These are phyloP conservation scores for Lentinus polychrous DNA, from an alignment of 1,284 basidiomycete genomes.

Conservation along the genomic window DNA sequence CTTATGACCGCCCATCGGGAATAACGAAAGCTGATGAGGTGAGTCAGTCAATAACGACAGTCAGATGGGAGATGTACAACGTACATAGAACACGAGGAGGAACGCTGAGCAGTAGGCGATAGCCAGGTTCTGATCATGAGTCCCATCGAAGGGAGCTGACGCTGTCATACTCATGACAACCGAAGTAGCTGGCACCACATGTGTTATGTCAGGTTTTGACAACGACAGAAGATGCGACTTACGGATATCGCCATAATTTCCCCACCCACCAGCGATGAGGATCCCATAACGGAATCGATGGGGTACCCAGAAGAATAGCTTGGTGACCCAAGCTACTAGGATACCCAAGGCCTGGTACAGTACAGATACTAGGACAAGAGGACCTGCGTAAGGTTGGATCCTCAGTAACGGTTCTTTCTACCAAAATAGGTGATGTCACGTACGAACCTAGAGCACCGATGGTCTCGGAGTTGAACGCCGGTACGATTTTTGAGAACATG, in stretches of 20 bases:
- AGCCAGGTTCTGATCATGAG: constrained; percentile 45
- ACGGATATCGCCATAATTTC: constrained; percentile 65
- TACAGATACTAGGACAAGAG: constrained; percentile 45
- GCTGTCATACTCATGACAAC: constrained; percentile 50
- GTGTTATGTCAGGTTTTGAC: not conserved
- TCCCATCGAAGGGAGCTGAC: constrained; percentile 44
- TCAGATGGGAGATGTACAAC: constrained; percentile 12
- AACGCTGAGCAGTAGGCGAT: constrained; percentile 55
- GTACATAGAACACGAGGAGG: constrained; percentile 37
- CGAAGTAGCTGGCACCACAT: constrained; percentile 46
- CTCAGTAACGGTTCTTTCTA: constrained; percentile 18
- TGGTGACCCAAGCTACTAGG: constrained; percentile 47
- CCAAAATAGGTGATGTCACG: not conserved
- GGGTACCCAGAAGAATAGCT: constrained; percentile 72
- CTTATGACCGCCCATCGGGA: constrained; percentile 49
- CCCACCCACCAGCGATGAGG: constrained; percentile 57
- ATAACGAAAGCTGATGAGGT: constrained; percentile 46
- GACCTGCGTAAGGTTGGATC: constrained; percentile 31
- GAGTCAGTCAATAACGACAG: constrained; percentile 2
- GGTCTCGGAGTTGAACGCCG: constrained; percentile 64
- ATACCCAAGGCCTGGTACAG: constrained; percentile 50
- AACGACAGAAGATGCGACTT: constrained; percentile 25
- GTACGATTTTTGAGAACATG: constrained; percentile 73
- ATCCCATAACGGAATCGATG: constrained; percentile 68
- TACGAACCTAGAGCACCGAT: constrained; percentile 51